These are phyloP conservation scores for Bombardia bombarda DNA, from an alignment of 495 filamentous ascomycete genomes.

Conservation along the genomic window DNA sequence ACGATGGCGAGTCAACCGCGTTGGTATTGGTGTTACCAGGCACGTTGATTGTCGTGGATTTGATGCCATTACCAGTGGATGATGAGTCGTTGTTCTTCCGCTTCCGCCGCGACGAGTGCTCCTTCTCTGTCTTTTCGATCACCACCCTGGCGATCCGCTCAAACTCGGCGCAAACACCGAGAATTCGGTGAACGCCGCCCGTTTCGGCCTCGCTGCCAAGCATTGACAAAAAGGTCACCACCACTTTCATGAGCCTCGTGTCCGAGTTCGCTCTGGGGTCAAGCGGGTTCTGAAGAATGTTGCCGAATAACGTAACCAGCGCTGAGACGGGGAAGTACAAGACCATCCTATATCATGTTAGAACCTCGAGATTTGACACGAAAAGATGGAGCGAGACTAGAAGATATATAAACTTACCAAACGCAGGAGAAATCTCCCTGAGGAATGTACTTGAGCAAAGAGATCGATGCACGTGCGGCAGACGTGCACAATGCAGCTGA, in stretches of 20 bases:
- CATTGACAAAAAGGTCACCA: conserved; percentile 76
- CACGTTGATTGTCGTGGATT: conserved; percentile 5
- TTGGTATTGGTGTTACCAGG: conserved; percentile 11
- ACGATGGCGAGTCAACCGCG: conserved; percentile 19
- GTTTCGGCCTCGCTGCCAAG: conserved; percentile 70
- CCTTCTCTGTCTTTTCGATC: conserved; percentile 82
- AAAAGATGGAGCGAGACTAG: conserved; percentile 10
- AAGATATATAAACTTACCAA: no score
- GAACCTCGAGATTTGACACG: no score
- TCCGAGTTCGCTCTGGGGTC: conserved; percentile 84
- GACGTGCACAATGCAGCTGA: conserved; percentile 87
- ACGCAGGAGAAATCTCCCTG: conserved; percentile 92
- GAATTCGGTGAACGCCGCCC: conserved; percentile 84
- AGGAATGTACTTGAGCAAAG: conserved; percentile 90
- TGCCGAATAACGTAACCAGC: conserved; percentile 90
- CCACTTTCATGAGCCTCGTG: conserved; percentile 81
- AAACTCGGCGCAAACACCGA: conserved; percentile 87
- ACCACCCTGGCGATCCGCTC: conserved; percentile 90
- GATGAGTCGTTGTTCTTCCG: conserved; percentile 56
- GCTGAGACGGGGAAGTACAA: conserved; percentile 96
- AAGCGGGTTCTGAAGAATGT: conserved; percentile 92
- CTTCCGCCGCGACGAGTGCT: conserved; percentile 68
- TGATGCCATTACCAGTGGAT: conserved; percentile 6
- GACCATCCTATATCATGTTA: conserved; percentile 61
- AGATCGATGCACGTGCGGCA: conserved; percentile 86